Conservation (phyloP, 768 basidiomycete species). For the Suillus clintonianus region DNA sequence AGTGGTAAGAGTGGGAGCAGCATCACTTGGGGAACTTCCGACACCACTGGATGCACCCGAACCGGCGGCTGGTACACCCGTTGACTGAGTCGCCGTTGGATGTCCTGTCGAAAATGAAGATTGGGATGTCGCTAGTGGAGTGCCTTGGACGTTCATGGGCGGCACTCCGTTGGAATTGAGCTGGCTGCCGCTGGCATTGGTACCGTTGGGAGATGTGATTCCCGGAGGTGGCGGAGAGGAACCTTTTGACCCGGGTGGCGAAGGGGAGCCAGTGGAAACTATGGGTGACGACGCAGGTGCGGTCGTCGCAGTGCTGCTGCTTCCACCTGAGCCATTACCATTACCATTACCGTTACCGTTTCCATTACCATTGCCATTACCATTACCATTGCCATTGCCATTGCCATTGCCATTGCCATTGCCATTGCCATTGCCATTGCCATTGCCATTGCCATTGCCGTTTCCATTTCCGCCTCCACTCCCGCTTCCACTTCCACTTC, state of each 20-base stretch:
- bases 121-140: not conserved
- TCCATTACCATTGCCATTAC: not conserved
- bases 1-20: conserved; percentile 14
- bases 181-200: not conserved
- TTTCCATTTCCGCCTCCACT: not conserved
- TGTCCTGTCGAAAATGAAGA: not conserved
- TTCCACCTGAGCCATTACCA: not conserved
- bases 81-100: not conserved
- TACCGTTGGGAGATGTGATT: not conserved
- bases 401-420: not conserved
- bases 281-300: not conserved
- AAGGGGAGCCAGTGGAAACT: not conserved
- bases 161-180: not conserved
- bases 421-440: not conserved
- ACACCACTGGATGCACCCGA: conserved; percentile 13
- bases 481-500: not conserved
- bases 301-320: not conserved
- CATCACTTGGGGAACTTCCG: conserved; percentile 12
- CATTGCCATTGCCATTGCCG: not conserved
- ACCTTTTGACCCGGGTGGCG: not conserved
- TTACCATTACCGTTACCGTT: too few relatives aligned
- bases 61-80: not conserved
- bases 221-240: not conserved
- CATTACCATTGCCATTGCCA: not conserved
- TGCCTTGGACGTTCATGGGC: not conserved